Conservation (phyloP, 176 grass and related monocot genomes). For the Oryza rufipogon region DNA sequence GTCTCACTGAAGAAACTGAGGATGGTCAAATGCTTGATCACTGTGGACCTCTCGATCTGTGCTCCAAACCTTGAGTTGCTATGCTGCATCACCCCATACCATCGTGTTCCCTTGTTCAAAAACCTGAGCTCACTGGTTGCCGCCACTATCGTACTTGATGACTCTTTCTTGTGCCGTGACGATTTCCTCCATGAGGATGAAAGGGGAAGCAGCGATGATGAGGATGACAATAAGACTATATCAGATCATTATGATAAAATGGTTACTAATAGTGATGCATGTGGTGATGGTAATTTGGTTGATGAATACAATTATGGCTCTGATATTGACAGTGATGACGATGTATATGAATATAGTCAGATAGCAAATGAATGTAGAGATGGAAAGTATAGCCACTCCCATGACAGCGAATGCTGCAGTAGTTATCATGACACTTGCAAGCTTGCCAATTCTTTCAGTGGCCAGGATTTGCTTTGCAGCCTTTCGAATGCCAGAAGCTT, state of each 20-base stretch:
- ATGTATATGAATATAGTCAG: slow-evolving; percentile 26
- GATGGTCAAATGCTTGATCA: slow-evolving; percentile 13
- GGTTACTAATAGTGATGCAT: neutral
- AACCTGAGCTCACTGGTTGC: slow-evolving; percentile 19
- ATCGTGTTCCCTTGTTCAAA: slow-evolving; percentile 25
- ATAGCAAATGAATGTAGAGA: slow-evolving; percentile 35
- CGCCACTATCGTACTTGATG: slow-evolving; percentile 34
- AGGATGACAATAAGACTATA: slow-evolving; percentile 23
- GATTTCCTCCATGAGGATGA: too few relatives aligned
- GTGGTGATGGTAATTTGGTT: neutral
- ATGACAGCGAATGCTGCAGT: too few relatives aligned
- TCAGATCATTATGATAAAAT: too few relatives aligned
- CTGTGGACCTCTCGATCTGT: neutral
- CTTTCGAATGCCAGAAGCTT: slow-evolving; percentile 34
- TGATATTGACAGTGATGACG: slow-evolving; percentile 41
- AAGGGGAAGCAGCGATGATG: slow-evolving; percentile 16
- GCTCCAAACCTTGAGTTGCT: slow-evolving; percentile 35
- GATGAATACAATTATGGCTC: slow-evolving; percentile 27
- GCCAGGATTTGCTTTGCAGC: slow-evolving; percentile 8
- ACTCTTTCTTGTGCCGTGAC: slow-evolving; percentile 12
- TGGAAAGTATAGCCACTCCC: slow-evolving; percentile 9
- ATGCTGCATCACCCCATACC: neutral
- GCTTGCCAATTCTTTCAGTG: slow-evolving; percentile 2
- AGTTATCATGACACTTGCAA: too few relatives aligned
- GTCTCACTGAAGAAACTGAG: slow-evolving; percentile 23